phyloP scores from a whole-genome alignment of 164 flowering plant species.

The Tetrastigma voinierianum region DNA sequence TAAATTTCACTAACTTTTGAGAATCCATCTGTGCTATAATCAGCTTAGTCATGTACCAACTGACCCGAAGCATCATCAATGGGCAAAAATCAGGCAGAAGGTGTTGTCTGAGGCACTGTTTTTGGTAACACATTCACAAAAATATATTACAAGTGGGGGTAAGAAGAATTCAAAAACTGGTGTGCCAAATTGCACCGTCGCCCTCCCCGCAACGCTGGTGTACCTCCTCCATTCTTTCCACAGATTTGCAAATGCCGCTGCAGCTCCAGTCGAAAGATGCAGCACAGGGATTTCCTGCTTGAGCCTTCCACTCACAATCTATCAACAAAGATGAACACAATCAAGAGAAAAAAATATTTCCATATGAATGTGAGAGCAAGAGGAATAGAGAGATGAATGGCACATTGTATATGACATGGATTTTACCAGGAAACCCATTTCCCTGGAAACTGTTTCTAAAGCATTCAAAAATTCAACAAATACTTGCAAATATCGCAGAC shows the following conservation, averaged over 20 bases:
- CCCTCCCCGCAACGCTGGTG: slow-evolving; percentile 86
- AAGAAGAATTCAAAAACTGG: slow-evolving; percentile 48
- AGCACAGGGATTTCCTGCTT: slow-evolving; percentile 89
- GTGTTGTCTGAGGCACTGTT: not conserved
- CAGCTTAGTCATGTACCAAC: slow-evolving; percentile 18
- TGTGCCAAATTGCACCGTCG: slow-evolving; percentile 78
- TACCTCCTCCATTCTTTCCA: slow-evolving; percentile 81
- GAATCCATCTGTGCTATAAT: slow-evolving; percentile 16
- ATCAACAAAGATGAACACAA: not conserved
- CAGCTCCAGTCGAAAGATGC: slow-evolving; percentile 98
- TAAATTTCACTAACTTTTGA: not conserved
- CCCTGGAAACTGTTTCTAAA: too few relatives aligned
- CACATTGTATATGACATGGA: too few relatives aligned
- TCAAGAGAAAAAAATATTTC: not conserved
- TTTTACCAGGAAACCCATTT: too few relatives aligned
- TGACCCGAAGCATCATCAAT: slow-evolving; percentile 30
- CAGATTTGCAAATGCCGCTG: slow-evolving; percentile 91
- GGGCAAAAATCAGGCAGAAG: slow-evolving; percentile 41
- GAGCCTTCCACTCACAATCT: slow-evolving; percentile 94
- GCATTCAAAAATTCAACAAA: too few relatives aligned
- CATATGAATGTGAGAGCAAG: too few relatives aligned
- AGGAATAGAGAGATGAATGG: too few relatives aligned
- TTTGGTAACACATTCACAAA: slow-evolving; percentile 8
- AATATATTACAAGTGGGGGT: slow-evolving; percentile 25
- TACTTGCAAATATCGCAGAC: too few relatives aligned